Base-by-base conservation (phyloP, 1,284 basidiomycete species). In the Apiotrichum porosum region DNA sequence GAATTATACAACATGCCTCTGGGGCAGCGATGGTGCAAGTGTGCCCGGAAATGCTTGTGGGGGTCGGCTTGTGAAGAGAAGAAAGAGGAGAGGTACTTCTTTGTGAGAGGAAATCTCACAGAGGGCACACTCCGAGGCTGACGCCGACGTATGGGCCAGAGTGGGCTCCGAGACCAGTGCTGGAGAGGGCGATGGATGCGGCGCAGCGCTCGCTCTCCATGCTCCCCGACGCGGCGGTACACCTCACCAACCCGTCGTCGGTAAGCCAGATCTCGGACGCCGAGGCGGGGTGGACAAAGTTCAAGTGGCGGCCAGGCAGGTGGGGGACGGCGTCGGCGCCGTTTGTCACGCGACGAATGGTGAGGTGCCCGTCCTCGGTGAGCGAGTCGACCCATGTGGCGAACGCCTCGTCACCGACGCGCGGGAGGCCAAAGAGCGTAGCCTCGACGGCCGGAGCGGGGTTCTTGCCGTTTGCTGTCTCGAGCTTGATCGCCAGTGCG, bases 261-360 rank as follows among this genome's bases (percentile, higher is more conserved):
- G 23, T 24, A 5, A 40, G 17, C 6, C 23, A 40, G 4, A 31
- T 18, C 39, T 40, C 39, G n/a, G 17, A 19, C 17, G 17, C 30
- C 6, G 47, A 42, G 18, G 53, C 45, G 19, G 58, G 61, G 46
- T 65, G 63, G 3, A 47, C 45, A 22, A 65, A 47, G 14, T 47
- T 54, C 17, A 54, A 47, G 40, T 60, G 52, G n/a, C 52, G 41
- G 21, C 47, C 58, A 3, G 63, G 63, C 12, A 63, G 53, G 45
- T 65, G 61, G 9, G 55, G 37, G 31, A 65, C 51, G 5, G 61
- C 52, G 36, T 65, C 63, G 38, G 51, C 52, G 36, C 57, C 59
- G 15, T 60, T 59, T 8, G 52, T 61, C 38, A 65, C 49, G 28
- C 60, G 46, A 8, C n/a, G 37, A 9, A 38, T 21, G 43, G 54